phyloP scores from a whole-genome alignment of 768 basidiomycete species.

The Kwoniella sp. region DNA sequence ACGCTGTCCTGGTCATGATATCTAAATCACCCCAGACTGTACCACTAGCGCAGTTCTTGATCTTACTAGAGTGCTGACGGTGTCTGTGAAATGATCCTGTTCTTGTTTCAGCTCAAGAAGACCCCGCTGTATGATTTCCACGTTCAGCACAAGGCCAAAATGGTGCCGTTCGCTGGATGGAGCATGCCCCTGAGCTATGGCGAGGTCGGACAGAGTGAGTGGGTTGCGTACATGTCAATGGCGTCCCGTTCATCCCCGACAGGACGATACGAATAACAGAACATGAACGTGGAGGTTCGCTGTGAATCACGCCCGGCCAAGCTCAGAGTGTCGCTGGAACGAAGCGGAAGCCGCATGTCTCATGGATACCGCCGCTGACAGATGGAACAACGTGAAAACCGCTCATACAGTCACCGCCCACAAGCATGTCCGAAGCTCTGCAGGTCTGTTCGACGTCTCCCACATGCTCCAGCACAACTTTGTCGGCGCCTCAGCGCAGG shows the following conservation, averaged over 20 bases:
- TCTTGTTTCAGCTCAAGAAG: conserved; percentile 60
- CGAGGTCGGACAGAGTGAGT: conserved; percentile 73
- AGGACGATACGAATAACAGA: no score
- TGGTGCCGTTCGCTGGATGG: conserved; percentile 96
- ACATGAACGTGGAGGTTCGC: no score
- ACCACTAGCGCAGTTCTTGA: no score
- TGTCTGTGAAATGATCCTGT: not conserved
- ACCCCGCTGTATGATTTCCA: conserved; percentile 91
- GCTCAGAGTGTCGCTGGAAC: not conserved
- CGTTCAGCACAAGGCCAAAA: conserved; percentile 73
- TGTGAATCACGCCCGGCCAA: no score
- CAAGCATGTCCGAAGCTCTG: conserved; percentile 77
- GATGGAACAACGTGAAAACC: not conserved
- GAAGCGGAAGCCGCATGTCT: not conserved
- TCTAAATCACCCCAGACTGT: no score
- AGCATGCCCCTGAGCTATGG: conserved; percentile 91
- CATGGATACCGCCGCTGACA: not conserved
- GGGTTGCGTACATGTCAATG: not conserved
- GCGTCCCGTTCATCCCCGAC: not conserved
- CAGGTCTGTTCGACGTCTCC: conserved; percentile 92
- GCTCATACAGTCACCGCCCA: conserved; percentile 75
- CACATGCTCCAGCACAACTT: conserved; percentile 96
- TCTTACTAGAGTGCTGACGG: not conserved
- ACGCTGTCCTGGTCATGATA: not conserved
- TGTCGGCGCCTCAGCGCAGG: conserved; percentile 73